These are phyloP conservation scores for Yarrowia galli DNA, from an alignment of 1,139 yeast species.

Conservation along the genomic window DNA sequence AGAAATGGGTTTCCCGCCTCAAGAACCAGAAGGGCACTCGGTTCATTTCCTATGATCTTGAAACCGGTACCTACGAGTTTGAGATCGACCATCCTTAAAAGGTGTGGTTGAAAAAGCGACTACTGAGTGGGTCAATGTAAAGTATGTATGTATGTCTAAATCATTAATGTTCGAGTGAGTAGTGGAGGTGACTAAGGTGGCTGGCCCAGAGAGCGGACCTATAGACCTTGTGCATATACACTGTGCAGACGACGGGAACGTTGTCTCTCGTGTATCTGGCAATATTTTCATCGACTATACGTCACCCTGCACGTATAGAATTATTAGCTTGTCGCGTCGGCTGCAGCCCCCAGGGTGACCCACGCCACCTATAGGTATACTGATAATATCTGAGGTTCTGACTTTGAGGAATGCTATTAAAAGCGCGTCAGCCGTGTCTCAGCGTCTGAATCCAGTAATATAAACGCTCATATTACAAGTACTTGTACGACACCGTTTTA, in stretches of 20 bases:
- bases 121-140: conserved; percentile 3
- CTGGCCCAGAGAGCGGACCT: no score
- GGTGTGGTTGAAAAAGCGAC: neutral
- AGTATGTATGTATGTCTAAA: conserved; percentile 15
- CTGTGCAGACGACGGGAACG: no score
- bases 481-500: neutral
- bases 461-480: conserved; percentile 1
- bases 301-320: neutral
- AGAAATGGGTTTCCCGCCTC: conserved; percentile 71
- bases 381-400: neutral
- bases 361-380: neutral
- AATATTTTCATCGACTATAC: no score
- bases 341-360: neutral
- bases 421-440: conserved; percentile 1
- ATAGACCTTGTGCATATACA: no score
- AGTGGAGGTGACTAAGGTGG: no score
- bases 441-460: neutral
- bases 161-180: neutral
- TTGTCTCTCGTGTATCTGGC: no score
- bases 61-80: conserved; percentile 84
- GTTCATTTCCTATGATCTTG: conserved; percentile 79
- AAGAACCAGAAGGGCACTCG: conserved; percentile 65
- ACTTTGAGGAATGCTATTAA: neutral
- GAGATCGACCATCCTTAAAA: conserved; percentile 53
- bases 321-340: neutral